phyloP scores from a whole-genome alignment of 1,139 yeast genomes.

The Suhomyces guaymorum region DNA sequence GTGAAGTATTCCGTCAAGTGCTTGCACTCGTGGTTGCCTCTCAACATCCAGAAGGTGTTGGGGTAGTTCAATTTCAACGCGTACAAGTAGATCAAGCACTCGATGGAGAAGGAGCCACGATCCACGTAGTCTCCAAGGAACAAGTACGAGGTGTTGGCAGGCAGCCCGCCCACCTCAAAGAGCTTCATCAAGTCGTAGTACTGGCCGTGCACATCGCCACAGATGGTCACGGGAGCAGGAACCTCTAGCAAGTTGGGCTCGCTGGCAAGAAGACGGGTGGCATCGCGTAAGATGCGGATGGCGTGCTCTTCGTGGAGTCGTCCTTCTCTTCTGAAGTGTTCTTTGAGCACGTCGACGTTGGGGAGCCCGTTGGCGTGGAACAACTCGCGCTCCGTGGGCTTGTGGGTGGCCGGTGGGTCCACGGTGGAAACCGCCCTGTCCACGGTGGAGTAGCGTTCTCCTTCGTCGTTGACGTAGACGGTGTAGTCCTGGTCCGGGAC shows the following conservation, averaged over 20 bases:
- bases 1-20: conserved; percentile 95
- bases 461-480: conserved; percentile 67
- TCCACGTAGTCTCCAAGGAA: conserved; percentile 97
- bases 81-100: conserved; percentile 79
- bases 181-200: conserved; percentile 86
- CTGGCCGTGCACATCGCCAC: conserved; percentile 98
- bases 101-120: conserved; percentile 90
- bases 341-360: conserved; percentile 65
- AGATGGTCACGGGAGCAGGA: conserved; percentile 92
- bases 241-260: conserved; percentile 83
- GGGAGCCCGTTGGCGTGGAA: conserved; percentile 70
- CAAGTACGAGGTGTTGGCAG: conserved; percentile 70
- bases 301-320: conserved; percentile 75
- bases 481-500: conserved; percentile 46
- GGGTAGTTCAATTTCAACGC: conserved; percentile 81
- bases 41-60: conserved; percentile 70
- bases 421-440: conserved; percentile 69
- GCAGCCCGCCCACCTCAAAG: conserved; percentile 94
- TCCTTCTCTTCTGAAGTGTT: conserved; percentile 82
- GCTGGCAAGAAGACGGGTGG: conserved; percentile 53
- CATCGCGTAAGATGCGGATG: conserved; percentile 60
- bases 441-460: conserved; percentile 61
- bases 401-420: conserved; percentile 64
- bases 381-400: conserved; percentile 69
- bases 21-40: conserved; percentile 96